Evolutionary conservation across 495 filamentous ascomycete species (phyloP), one percentile per base, ranked within the genome.

Genomic region (Emericellopsis terricola): DNA sequence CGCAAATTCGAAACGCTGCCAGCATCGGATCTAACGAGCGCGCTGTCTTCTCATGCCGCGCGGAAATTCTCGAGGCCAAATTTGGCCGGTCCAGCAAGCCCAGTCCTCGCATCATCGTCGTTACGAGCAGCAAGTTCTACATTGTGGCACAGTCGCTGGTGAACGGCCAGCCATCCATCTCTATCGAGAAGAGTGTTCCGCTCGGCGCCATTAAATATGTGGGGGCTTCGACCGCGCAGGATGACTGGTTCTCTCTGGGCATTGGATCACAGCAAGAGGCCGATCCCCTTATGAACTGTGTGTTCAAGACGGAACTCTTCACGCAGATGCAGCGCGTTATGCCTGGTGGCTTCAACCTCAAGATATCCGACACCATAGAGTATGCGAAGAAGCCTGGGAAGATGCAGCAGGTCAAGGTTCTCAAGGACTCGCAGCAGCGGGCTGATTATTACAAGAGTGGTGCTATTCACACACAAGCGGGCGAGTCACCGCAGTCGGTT

Each of bases 321-420:
- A 93, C 85, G 6, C 85, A 94, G 31, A 70, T 97, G 45, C 69
- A 70, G 49, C 68, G 62, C 28, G 71, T 64, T 24, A 73, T 83
- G 51, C 81, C 77, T 0, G 86, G 78, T 8, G 71, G 78, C 7
- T 62, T 89, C 46, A 80, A 79, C 48, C 51, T 97, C 37, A 82
- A 79, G 60, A 81, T 97, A 38, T 71, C 60, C 11, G 74, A 86
- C 19, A 67, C 67, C 1, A 86, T 99, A 48, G 83, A 94, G 49
- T 99, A 89, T 53, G 84, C 86, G 47, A 99, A 96, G 69, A 99
- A 99, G 59, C 91, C 91, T 3, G 83, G 84, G 21, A 99, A 99
- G 62, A 66, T 80, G 46, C 73, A 82, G 28, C 45, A 68, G 2
- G 75, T 99, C 42, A 96, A 96, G 63, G 79, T 75, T 2, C 47